Evolutionary conservation across 2,329 filamentous ascomycete species (phyloP).

Genomic region (Diaporthe vaccinii): DNA sequence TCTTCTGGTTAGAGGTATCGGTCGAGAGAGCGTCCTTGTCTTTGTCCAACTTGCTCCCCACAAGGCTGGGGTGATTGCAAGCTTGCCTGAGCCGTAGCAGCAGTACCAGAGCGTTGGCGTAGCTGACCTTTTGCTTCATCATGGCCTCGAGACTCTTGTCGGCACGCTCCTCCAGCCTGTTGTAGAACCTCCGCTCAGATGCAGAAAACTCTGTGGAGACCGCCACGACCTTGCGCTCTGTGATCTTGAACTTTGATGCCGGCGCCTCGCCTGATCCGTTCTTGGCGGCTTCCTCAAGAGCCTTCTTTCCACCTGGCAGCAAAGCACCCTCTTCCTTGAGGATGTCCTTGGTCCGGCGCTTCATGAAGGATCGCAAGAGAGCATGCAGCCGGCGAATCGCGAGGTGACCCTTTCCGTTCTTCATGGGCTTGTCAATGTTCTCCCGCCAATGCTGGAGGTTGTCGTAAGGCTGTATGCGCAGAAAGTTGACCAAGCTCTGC

Average conservation of each 20-base stretch:
- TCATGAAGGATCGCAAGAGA: constrained; percentile 95
- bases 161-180: constrained; percentile 84
- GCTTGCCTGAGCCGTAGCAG: constrained; percentile 92
- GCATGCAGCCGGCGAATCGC: constrained; percentile 89
- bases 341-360: constrained; percentile 98
- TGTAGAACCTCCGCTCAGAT: constrained; percentile 88
- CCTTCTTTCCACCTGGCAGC: constrained; percentile 78
- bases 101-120: constrained; percentile 92
- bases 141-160: constrained; percentile 90
- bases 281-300: constrained; percentile 57
- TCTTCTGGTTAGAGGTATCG: constrained; percentile 68
- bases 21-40: constrained; percentile 88
- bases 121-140: constrained; percentile 88
- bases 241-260: constrained; percentile 86
- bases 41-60: constrained; percentile 86
- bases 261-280: constrained; percentile 63
- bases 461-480: constrained; percentile 92
- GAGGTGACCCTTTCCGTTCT: constrained; percentile 88
- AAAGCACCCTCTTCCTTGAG: constrained; percentile 88
- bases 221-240: constrained; percentile 88
- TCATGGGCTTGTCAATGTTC: constrained; percentile 90
- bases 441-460: constrained; percentile 90
- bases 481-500: constrained; percentile 92
- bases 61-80: constrained; percentile 92
- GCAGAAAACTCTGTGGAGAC: constrained; percentile 83